Percentiles rank a stretch among this genome's conserved stretches.
phyloP scores from a whole-genome alignment of 2,329 filamentous ascomycete species.

The Phyllosticta citrichinensis region DNA sequence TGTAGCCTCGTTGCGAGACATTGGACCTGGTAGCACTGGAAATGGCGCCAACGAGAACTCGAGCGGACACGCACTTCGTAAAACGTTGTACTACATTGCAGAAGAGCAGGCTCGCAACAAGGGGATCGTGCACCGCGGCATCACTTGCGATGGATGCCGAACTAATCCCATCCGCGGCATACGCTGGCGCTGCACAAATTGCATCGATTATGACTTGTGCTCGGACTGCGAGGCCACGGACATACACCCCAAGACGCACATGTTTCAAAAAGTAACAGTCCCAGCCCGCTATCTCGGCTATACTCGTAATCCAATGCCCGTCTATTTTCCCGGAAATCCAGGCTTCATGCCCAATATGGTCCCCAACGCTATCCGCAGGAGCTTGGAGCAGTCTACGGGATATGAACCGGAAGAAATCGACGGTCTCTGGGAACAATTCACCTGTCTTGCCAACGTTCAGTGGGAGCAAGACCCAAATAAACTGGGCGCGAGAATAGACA shows the following conservation, averaged over 20 bases:
- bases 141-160: slow-evolving; percentile 83
- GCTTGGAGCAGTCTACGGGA: slow-evolving; percentile 36
- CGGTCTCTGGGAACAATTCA: slow-evolving; percentile 94
- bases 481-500: slow-evolving; percentile 75
- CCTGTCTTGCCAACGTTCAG: slow-evolving; percentile 78
- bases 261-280: slow-evolving; percentile 93
- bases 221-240: slow-evolving; percentile 76
- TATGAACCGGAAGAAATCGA: slow-evolving; percentile 80
- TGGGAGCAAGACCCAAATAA: slow-evolving; percentile 73
- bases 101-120: slow-evolving; percentile 84
- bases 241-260: slow-evolving; percentile 76
- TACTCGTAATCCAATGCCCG: slow-evolving; percentile 66
- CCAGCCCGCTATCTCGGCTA: slow-evolving; percentile 74
- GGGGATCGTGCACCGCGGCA: slow-evolving; percentile 84
- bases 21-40: not conserved
- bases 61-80: slow-evolving; percentile 70
- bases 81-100: slow-evolving; percentile 80
- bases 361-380: slow-evolving; percentile 56
- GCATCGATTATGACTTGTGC: slow-evolving; percentile 90
- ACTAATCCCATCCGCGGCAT: slow-evolving; percentile 83
- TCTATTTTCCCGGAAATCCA: slow-evolving; percentile 85
- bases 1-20: slow-evolving; percentile 19
- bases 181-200: slow-evolving; percentile 90
- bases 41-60: slow-evolving; percentile 30
- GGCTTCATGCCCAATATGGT: slow-evolving; percentile 58